phyloP scores from a whole-genome alignment of 495 filamentous ascomycete species.

The Podospora fimiseda region DNA sequence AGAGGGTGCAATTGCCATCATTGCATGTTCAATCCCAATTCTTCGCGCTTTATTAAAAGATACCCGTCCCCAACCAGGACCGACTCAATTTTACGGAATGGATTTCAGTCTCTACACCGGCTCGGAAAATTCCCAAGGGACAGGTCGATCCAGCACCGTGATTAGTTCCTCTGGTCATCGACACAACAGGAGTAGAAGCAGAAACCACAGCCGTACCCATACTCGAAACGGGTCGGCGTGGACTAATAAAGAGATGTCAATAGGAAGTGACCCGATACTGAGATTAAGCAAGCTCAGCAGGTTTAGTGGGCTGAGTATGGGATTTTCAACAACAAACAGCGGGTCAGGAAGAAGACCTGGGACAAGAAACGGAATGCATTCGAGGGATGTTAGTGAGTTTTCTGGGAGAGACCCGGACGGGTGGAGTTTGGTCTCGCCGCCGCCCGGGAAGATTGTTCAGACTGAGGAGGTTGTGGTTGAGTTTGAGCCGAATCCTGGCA shows the following conservation, averaged over 20 bases:
- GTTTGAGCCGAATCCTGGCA: slow-evolving; percentile 11
- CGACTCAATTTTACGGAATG: slow-evolving; percentile 20
- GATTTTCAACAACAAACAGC: slow-evolving; percentile 3
- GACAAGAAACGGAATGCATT: not conserved
- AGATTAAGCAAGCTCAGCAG: slow-evolving; percentile 16
- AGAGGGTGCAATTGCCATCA: slow-evolving; percentile 27
- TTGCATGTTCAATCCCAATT: slow-evolving; percentile 29
- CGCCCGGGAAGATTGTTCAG: slow-evolving; percentile 21
- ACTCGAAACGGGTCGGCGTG: slow-evolving; percentile 11
- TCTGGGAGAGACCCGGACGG: not conserved
- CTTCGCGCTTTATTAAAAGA: slow-evolving; percentile 26
- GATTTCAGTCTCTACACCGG: slow-evolving; percentile 18
- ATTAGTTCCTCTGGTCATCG: slow-evolving; percentile 17
- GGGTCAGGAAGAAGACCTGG: not conserved
- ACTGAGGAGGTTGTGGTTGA: slow-evolving; percentile 22
- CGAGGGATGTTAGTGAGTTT: not conserved
- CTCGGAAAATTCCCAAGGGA: slow-evolving; percentile 14
- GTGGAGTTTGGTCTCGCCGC: not conserved
- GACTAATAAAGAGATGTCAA: slow-evolving; percentile 12
- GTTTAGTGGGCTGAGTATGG: slow-evolving; percentile 17
- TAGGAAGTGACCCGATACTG: not conserved
- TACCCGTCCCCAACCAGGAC: slow-evolving; percentile 18
- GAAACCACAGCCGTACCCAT: slow-evolving; percentile 3
- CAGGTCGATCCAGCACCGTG: slow-evolving; percentile 19
- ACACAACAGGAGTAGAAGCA: not conserved